Evolutionary conservation across 164 flowering plant species (phyloP).

Genomic region (Sextonia rubra): DNA sequence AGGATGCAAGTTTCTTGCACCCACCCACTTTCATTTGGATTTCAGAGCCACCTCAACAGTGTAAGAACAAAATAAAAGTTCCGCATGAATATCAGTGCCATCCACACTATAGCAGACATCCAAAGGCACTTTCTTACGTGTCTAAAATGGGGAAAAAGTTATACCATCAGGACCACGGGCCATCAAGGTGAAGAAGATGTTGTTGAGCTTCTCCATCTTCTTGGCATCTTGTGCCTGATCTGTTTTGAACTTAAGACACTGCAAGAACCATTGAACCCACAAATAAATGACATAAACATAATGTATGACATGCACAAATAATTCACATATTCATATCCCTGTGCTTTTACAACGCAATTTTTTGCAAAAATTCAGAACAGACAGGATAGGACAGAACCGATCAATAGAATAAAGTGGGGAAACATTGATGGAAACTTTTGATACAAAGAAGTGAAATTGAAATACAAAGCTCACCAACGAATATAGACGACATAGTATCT

Average conservation of each 20-base stretch:
- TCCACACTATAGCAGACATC: not conserved
- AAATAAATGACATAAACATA: not conserved
- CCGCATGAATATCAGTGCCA: not conserved
- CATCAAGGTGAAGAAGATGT: constrained; percentile 87
- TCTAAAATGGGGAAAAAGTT: not conserved
- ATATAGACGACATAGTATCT: too few species aligned
- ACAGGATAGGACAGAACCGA: too few species aligned
- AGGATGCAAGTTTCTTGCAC: not conserved
- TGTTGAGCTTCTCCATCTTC: constrained; percentile 97
- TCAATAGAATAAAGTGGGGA: too few species aligned
- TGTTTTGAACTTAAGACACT: constrained; percentile 94
- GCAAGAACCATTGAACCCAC: constrained; percentile 11
- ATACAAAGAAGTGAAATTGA: too few species aligned
- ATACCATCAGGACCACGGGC: constrained; percentile 95
- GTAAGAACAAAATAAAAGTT: not conserved
- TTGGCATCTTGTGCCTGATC: constrained; percentile 97
- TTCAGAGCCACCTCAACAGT: not conserved
- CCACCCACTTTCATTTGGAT: not conserved
- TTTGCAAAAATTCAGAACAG: too few species aligned
- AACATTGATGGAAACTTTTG: too few species aligned
- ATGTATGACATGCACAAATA: not conserved
- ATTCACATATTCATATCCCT: not conserved
- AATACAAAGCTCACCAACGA: too few species aligned
- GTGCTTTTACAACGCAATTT: not conserved
- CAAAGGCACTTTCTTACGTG: not conserved